These are phyloP conservation scores for Suillus subalutaceus DNA, from an alignment of 768 basidiomycete genomes.

Conservation along the genomic window DNA sequence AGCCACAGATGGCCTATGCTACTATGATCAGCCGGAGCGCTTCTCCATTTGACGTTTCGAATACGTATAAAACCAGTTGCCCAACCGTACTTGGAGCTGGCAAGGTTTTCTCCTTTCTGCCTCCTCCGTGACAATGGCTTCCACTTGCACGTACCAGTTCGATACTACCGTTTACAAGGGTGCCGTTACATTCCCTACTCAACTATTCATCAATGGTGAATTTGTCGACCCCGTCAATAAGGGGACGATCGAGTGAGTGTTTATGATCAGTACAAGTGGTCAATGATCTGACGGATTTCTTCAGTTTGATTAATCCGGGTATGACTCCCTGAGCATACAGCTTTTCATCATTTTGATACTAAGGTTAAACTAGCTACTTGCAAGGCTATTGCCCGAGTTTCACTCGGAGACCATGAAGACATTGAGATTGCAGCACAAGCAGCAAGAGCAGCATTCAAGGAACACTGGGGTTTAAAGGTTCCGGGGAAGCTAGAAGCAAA, in stretches of 20 bases:
- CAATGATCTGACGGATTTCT: neutral
- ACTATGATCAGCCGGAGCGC: no score
- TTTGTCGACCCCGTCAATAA: constrained; percentile 15
- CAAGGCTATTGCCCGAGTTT: constrained; percentile 56
- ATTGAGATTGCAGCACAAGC: constrained; percentile 76
- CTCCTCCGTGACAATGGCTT: constrained; percentile 30
- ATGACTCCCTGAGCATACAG: constrained; percentile 17
- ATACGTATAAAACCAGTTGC: neutral
- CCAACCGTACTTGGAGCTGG: neutral
- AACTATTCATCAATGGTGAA: constrained; percentile 66
- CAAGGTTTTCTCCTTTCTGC: no score
- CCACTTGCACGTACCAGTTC: constrained; percentile 47
- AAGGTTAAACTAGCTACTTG: constrained; percentile 56
- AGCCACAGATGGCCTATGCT: neutral
- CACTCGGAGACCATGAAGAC: constrained; percentile 66
- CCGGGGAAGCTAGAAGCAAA: constrained; percentile 54
- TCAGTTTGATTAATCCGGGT: constrained; percentile 63
- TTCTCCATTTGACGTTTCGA: neutral
- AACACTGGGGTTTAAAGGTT: constrained; percentile 67
- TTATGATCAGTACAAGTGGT: neutral
- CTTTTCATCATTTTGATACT: constrained; percentile 3
- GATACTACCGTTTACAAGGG: constrained; percentile 58
- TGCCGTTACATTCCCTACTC: constrained; percentile 52
- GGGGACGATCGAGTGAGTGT: constrained; percentile 15
- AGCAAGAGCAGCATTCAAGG: constrained; percentile 63